phyloP scores from a whole-genome alignment of 257 asterid species.

The Ilex asprella region DNA sequence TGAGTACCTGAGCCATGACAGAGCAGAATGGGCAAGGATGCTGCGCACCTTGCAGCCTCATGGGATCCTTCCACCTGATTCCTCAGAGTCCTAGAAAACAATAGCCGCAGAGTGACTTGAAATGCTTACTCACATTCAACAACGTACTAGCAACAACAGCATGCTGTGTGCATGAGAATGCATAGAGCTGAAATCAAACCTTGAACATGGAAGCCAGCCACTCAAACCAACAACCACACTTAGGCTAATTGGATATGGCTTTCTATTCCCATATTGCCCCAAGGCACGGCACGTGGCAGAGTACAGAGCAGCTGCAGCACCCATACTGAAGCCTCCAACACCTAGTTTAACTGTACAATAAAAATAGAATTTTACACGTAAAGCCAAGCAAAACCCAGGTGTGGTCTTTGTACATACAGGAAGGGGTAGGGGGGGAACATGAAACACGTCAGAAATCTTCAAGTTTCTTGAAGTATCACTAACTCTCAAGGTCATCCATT shows the following conservation, averaged over 20 bases:
- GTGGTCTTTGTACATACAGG: too few relatives aligned
- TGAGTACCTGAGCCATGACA: conserved; percentile 78
- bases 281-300: conserved; percentile 63
- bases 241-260: conserved; percentile 44
- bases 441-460: too few relatives aligned
- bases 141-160: conserved; percentile 1
- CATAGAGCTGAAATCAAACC: conserved; percentile 23
- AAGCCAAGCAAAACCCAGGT: too few relatives aligned
- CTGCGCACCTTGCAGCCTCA: conserved; percentile 57
- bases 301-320: conserved; percentile 82
- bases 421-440: too few relatives aligned
- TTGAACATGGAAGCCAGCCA: conserved; percentile 87
- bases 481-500: too few relatives aligned
- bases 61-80: conserved; percentile 43
- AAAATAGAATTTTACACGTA: background rate
- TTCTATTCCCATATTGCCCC: conserved; percentile 47
- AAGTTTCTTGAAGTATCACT: too few relatives aligned
- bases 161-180: background rate
- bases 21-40: conserved; percentile 57
- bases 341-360: conserved; percentile 63
- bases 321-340: conserved; percentile 85
- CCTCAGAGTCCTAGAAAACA: conserved; percentile 48
- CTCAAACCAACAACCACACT: conserved; percentile 55
- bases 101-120: conserved; percentile 14
- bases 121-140: conserved; percentile 4